Evolutionary conservation across 2,329 filamentous ascomycete species (phyloP), one percentile per base, ranked within the genome.

Genomic region (Ophiostoma sp.): DNA sequence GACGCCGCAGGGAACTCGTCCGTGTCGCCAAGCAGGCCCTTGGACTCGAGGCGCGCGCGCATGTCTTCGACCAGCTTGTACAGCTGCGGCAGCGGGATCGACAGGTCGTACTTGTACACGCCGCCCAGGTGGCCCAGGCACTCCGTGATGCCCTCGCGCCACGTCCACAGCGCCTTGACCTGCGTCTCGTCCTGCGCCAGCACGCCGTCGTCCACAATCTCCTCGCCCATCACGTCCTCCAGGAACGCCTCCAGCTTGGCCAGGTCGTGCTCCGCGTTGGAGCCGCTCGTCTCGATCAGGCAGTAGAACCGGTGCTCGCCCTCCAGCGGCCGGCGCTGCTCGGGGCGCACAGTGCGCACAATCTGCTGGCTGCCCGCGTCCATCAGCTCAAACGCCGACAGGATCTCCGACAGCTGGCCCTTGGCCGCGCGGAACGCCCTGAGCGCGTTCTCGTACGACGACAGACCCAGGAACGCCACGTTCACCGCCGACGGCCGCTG

Each of bases 351-450:
- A 69, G 85, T 82, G 70, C 88, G 84, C 54, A 96, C 92, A 54
- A 97, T 82, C 72, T 88, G 83, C 80, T 98, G 95, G 73, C 89
- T 94, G 73, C 88, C 84, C 23, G 87, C 88, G 75, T 99, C 95
- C 94, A 99, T 99, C 73, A 99, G 85, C 82, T 99, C 95, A 78
- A 99, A 99, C 0, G 95, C 95, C 2, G 94, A 98, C 4, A 99
- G 85, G 75, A 99, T 98, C 81, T 99, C 95, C 0, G 91, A 93
- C 0, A 99, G 87, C 78, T 97, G 92, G 54, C 85, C 84, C 83
- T 97, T 98, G 69, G 95, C 94, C 79, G 94, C 92, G 65, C 87
- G 86, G 84, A 95, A 99, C 1, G 94, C 93, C 75, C 86, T 81
- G 77, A 95, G 92, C 15, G 93, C 92, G 78, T 97, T 90, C 67